Percentiles rank a stretch among this genome's conserved stretches.
Evolutionary conservation across 2,329 filamentous ascomycete species (phyloP).

Genomic region (Tolypocladium inflatum): DNA sequence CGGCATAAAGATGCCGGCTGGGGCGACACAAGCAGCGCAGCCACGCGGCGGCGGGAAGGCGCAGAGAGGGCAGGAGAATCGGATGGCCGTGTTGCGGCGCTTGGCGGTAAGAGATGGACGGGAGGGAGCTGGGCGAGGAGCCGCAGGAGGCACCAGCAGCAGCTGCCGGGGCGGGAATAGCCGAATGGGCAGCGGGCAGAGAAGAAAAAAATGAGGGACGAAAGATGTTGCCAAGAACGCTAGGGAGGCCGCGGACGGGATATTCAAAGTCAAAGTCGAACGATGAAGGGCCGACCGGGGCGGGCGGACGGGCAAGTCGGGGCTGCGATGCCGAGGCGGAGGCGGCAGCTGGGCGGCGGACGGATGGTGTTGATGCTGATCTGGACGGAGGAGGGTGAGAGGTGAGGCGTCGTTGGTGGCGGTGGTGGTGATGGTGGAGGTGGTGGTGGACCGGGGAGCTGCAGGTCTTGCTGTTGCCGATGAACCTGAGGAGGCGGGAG

Average conservation of each 20-base stretch:
- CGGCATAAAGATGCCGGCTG: slow-evolving; percentile 13
- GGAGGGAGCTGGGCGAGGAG: neutral
- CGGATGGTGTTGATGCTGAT: neutral
- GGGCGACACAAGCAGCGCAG: slow-evolving; percentile 8
- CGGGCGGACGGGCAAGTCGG: neutral
- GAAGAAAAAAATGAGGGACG: neutral
- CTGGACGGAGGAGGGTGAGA: neutral
- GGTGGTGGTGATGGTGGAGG: neutral
- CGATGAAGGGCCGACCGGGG: neutral
- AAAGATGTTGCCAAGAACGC: neutral
- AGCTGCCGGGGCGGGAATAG: neutral
- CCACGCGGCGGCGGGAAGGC: slow-evolving; percentile 6
- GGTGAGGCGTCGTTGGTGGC: too few species aligned
- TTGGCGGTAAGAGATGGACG: neutral
- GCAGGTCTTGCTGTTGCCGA: neutral
- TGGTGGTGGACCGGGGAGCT: too few species aligned
- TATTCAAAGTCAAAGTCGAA: neutral
- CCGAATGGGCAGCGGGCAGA: neutral
- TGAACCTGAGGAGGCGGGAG: neutral
- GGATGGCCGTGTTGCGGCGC: neutral
- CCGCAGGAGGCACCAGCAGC: neutral
- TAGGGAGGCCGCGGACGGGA: neutral
- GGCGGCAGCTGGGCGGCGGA: neutral
- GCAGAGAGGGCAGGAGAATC: neutral
- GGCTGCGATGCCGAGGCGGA: neutral